Evolutionary conservation across 768 basidiomycete genomes (phyloP).

Genomic region (Rhodotorula paludigena): DNA sequence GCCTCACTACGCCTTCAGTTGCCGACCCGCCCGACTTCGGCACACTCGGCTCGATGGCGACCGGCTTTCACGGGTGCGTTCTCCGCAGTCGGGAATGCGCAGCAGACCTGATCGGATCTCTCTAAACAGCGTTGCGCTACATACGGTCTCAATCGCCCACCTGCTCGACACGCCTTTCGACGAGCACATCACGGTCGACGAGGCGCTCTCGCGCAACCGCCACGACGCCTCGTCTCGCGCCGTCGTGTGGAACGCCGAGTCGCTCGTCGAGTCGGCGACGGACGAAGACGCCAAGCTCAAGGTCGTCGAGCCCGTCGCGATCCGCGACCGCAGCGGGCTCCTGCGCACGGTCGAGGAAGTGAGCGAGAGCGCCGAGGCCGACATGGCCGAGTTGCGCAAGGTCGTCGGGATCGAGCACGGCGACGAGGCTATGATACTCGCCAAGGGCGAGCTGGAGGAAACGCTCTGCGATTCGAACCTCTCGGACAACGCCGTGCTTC

Average conservation of each 20-base stretch:
- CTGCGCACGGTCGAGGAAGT: constrained; percentile 5
- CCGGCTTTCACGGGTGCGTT: constrained; percentile 38
- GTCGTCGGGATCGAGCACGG: constrained; percentile 13
- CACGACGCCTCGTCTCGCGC: constrained; percentile 58
- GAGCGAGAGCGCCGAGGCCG: background rate
- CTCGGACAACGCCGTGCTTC: constrained; percentile 29
- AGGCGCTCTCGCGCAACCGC: constrained; percentile 43
- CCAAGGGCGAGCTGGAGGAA: constrained; percentile 10
- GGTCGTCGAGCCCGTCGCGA: constrained; percentile 2
- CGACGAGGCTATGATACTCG: background rate
- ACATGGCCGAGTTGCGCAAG: constrained; percentile 4
- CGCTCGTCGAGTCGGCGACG: constrained; percentile 13
- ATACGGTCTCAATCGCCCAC: constrained; percentile 52
- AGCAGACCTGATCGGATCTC: background rate
- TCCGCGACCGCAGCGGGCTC: constrained; percentile 7
- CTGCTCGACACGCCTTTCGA: constrained; percentile 61
- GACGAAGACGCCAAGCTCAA: constrained; percentile 15
- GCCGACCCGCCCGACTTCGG: constrained; percentile 27
- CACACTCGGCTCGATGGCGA: constrained; percentile 27
- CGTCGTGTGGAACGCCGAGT: constrained; percentile 35
- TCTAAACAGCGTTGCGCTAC: constrained; percentile 29
- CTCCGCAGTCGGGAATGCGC: background rate
- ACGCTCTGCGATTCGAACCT: constrained; percentile 18
- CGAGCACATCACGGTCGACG: constrained; percentile 18
- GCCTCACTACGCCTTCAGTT: constrained; percentile 25